Base-by-base conservation (phyloP, 1,284 basidiomycete species). In the Ceratobasidium sp. region DNA sequence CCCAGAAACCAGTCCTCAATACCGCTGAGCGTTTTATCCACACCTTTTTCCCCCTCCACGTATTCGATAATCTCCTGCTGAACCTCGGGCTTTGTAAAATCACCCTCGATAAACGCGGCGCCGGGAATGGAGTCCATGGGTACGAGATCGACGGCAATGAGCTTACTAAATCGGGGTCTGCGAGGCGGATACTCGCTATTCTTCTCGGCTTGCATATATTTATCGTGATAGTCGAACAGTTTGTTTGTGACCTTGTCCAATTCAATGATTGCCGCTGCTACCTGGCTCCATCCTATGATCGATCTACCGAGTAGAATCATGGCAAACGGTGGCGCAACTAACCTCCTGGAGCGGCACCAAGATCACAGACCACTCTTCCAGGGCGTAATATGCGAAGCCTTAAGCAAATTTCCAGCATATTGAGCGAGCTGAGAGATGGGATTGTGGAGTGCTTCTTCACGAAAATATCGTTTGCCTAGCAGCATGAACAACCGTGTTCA, bases 141-240 rank as follows among this genome's bases (percentile, higher is more conserved):
- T 13, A 94, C 85, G n/a, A 94, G 84, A 83, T 96, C 94, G 49
- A 95, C 88, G 0, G 92, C 92, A 61, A 94, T 86, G 75, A 95
- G 88, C 8, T 86, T 87, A 1, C 90, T 88, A 53, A 86, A 83
- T n/a, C 87, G 88, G 33, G 35, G 61, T n/a, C 31, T n/a, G 11
- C 42, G 39, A n/a, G 49, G 31, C 13, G 53, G 33, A 13, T 31
- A 26, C 11, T 26, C 28, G 17, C n/a, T 35, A n/a, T 26, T 75
- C 13, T 26, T 31, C 20, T 51, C 64, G 42, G 54, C n/a, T 20
- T 7, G 17, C 49, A 23, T 37, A 31, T 8, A 20, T 5, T 26
- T 37, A n/a, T 74, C 54, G 26, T 67, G 77, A 10, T 56, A 61
- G 26, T 45, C 42, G 17, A 39, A 71, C 8, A 77, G 56, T 20